These are phyloP conservation scores for Cardiospermum halicacabum DNA, from an alignment of 345 rosid species.

Conservation along the genomic window DNA sequence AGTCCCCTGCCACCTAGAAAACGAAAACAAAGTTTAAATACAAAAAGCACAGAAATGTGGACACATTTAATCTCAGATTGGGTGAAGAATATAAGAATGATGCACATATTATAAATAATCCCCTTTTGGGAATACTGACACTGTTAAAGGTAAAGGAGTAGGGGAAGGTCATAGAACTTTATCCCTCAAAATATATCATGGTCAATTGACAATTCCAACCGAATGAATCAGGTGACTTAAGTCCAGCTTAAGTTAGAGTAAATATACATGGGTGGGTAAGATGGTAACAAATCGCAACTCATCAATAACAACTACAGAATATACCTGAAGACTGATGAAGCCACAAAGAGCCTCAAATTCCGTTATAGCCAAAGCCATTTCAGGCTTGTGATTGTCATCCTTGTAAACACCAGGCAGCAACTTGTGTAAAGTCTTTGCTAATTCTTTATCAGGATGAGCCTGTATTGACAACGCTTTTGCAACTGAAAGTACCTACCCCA, in stretches of 20 bases:
- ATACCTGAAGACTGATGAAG: constrained; percentile 68
- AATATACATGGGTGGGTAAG: no score
- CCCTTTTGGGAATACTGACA: no score
- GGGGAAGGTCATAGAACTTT: no score
- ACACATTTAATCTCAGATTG: not conserved
- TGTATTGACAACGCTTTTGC: constrained; percentile 91
- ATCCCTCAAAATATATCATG: no score
- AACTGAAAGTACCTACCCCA: constrained; percentile 77
- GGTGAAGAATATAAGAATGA: no score
- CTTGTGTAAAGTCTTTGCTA: constrained; percentile 69
- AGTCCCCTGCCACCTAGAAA: not conserved
- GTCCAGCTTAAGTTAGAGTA: no score
- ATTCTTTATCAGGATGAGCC: constrained; percentile 89
- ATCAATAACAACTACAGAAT: not conserved
- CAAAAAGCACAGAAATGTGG: not conserved
- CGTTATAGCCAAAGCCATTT: constrained; percentile 97
- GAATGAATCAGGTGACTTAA: no score
- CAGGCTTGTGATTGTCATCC: constrained; percentile 95
- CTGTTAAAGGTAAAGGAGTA: no score
- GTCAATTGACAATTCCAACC: no score
- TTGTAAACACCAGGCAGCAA: constrained; percentile 69
- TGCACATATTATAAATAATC: no score
- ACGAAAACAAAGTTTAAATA: not conserved
- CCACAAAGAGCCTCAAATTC: constrained; percentile 94
- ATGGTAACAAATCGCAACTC: not conserved